Percentiles rank a stretch among this genome's conserved stretches.
Evolutionary conservation across 331 rosid genomes (phyloP).

Genomic region (Pyracantha coccinea): DNA sequence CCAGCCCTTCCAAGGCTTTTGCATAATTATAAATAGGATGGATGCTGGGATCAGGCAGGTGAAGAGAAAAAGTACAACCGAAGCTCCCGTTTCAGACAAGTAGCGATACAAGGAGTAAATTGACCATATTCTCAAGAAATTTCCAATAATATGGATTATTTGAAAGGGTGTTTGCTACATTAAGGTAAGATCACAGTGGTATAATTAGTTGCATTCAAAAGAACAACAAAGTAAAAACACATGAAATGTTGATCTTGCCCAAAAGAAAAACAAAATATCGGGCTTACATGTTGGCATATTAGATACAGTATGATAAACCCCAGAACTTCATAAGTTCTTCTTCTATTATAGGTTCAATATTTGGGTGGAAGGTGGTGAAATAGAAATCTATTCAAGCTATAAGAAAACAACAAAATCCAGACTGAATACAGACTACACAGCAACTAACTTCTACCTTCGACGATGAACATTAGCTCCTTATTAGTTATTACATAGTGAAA

Average conservation of each 20-base stretch:
- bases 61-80: conserved; percentile 80
- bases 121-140: conserved; percentile 95
- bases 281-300: neutral
- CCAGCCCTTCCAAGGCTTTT: conserved; percentile 99
- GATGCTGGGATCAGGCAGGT: conserved; percentile 78
- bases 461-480: neutral
- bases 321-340: neutral
- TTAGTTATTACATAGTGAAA: neutral
- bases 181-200: conserved; percentile 1
- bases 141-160: conserved; percentile 74
- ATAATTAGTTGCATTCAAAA: neutral
- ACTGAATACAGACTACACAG: neutral
- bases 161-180: conserved; percentile 84
- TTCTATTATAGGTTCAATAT: neutral
- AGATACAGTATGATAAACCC: neutral
- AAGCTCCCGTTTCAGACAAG: conserved; percentile 73
- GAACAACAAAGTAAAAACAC: conserved; percentile 2
- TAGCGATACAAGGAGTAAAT: conserved; percentile 78
- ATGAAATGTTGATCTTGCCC: neutral
- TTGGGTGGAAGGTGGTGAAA: neutral
- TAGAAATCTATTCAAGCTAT: neutral
- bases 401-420: neutral
- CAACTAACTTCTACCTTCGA: neutral
- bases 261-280: neutral
- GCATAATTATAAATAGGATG: conserved; percentile 66